Base-by-base conservation (phyloP, 2,329 filamentous ascomycete genomes). In the Aspergillus awamori region DNA sequence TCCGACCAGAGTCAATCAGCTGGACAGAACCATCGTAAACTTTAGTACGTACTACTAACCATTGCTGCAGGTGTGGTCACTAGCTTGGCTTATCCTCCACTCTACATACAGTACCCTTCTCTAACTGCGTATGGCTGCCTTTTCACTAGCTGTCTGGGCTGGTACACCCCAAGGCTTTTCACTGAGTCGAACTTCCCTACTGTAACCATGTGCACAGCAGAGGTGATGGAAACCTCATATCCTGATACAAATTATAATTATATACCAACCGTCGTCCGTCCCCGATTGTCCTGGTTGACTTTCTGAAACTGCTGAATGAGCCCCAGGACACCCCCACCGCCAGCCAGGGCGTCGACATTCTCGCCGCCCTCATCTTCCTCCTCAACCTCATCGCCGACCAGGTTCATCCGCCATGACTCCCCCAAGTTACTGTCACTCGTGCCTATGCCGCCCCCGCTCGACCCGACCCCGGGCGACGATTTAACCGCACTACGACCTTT, bases 221-320 rank as follows among this genome's bases (percentile, higher is more conserved):
- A 30, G 47, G 47, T n/a, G 33, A 51, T 13, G 6, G 8, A 17
- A 45, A 33, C 26, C 20, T 17, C 41, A 33, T 7, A 47, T 20
- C n/a, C 7, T n/a, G 15, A 10, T 5, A 22, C 11, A 3, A 7
- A 13, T 13, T 20, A 10, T 36, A 33, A 30, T 26, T 68, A 77
- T n/a, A 78, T 73, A 8, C 74, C 74, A 58, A 76, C 70, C 4
- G 70, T 66, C n/a, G 70, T 70, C 10, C 75, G 72, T 51, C 71
- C 69, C 33, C 76, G 70, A n/a, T 74, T 74, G 53, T 77, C 75
- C 48, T 74, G 74, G 52, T 74, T 76, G 39, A 84, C 86, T 74
- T 85, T 87, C 63, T 87, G 86, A 68, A 89, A 89, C 69, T 90
- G 86, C 71, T 88, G 85, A 59, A 90, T 80, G 66, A 90, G 73